phyloP scores from a whole-genome alignment of 2,329 filamentous ascomycete species.

The Teratosphaeria pseudoeucalypti region DNA sequence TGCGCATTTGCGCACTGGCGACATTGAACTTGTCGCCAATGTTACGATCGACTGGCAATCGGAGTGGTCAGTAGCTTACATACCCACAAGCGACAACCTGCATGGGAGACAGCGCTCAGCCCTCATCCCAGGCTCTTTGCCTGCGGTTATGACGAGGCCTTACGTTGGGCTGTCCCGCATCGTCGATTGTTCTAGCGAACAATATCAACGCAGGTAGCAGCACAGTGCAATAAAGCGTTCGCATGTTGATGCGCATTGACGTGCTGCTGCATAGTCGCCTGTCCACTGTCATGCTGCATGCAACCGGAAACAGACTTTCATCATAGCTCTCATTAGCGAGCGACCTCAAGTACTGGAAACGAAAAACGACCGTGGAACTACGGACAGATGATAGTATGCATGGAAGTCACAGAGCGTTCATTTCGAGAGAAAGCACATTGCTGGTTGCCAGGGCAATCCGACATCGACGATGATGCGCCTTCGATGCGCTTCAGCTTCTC shows the following conservation, averaged over 20 bases:
- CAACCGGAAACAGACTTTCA: too few relatives aligned
- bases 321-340: too few relatives aligned
- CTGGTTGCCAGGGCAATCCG: background rate
- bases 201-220: background rate
- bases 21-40: too few relatives aligned
- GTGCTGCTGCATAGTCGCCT: background rate
- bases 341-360: too few relatives aligned
- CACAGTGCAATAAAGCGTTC: background rate
- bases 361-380: background rate
- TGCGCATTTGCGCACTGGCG: too few relatives aligned
- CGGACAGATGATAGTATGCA: background rate
- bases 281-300: too few relatives aligned
- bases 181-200: background rate
- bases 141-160: background rate
- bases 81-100: too few relatives aligned
- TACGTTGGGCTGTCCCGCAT: background rate
- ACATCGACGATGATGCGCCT: background rate
- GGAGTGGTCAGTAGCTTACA: too few relatives aligned
- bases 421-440: background rate
- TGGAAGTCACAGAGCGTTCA: background rate
- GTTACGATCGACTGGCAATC: too few relatives aligned
- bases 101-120: too few relatives aligned
- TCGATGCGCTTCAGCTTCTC: background rate
- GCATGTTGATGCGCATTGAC: background rate
- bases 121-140: too few relatives aligned